Conservation (phyloP, 306 rosid species). For the Acacia crassicarpa region DNA sequence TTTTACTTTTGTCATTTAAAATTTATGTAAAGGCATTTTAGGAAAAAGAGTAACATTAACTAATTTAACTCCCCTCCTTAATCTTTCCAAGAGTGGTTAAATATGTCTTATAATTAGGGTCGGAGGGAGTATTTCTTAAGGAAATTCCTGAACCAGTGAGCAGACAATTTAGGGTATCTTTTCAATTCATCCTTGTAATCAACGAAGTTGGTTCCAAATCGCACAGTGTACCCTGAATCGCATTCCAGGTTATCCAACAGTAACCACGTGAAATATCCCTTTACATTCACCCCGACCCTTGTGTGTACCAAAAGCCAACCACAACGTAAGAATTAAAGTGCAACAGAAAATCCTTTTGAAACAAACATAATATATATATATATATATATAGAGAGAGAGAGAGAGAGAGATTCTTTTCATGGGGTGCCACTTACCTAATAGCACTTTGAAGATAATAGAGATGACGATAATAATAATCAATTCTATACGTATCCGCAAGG, state of each 20-base stretch:
- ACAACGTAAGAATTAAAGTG: no score
- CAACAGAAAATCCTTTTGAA: not conserved
- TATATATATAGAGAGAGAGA: not conserved
- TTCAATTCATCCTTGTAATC: conserved; percentile 36
- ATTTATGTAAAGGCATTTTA: no score
- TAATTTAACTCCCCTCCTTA: no score
- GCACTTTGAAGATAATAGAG: conserved; percentile 41
- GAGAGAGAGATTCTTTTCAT: not conserved
- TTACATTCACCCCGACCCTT: conserved; percentile 48
- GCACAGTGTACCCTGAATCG: conserved; percentile 39
- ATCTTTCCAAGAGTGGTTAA: no score
- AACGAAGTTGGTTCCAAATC: conserved; percentile 49
- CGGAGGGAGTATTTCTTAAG: conserved; percentile 39
- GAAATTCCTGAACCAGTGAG: conserved; percentile 48
- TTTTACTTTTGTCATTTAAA: no score
- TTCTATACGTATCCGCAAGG: not conserved
- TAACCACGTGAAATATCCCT: conserved; percentile 64
- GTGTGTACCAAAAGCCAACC: not conserved
- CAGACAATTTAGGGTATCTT: conserved; percentile 40
- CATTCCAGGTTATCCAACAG: conserved; percentile 57
- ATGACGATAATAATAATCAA: conserved; percentile 31
- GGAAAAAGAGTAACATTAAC: no score
- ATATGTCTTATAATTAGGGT: no score
- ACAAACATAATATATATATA: not conserved
- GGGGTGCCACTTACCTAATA: conserved; percentile 33